Percentiles rank a stretch among this genome's conserved stretches.
Conservation (phyloP, 202 grass and related monocot genomes). For the Bolboschoenoplectus hybrid region DNA sequence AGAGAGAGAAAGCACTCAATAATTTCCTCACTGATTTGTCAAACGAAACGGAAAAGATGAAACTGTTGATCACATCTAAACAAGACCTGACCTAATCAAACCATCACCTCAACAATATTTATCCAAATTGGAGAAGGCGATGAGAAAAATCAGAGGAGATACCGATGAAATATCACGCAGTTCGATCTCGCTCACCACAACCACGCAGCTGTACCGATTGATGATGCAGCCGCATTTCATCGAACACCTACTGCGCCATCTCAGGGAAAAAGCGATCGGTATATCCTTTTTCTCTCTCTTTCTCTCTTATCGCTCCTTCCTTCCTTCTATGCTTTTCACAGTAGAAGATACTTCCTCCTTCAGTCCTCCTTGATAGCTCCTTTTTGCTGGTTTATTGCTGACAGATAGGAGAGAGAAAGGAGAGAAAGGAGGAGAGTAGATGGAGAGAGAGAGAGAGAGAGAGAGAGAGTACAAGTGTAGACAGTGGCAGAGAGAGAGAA, state of each 20-base stretch:
- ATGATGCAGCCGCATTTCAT: slow-evolving; percentile 41
- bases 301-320: neutral
- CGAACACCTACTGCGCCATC: slow-evolving; percentile 29
- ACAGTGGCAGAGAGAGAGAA: neutral
- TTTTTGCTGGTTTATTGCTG: slow-evolving; percentile 22
- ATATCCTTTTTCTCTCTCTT: neutral
- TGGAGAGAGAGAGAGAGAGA: neutral
- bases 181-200: slow-evolving; percentile 15
- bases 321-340: neutral
- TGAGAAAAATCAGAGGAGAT: neutral
- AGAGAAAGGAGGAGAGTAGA: neutral
- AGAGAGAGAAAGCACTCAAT: neutral
- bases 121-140: slow-evolving; percentile 7
- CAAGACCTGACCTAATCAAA: neutral
- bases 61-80: neutral
- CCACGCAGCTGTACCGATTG: slow-evolving; percentile 37
- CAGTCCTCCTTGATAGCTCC: neutral
- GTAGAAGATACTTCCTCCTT: slow-evolving; percentile 11
- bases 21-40: neutral
- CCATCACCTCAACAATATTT: slow-evolving; percentile 28
- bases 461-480: slow-evolving; percentile 17
- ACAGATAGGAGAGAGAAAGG: neutral
- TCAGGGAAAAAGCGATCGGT: neutral
- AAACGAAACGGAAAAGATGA: neutral
- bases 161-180: slow-evolving; percentile 22